These are phyloP conservation scores for Saturnispora serradocipensis DNA, from an alignment of 805 yeast genomes.

Conservation along the genomic window DNA sequence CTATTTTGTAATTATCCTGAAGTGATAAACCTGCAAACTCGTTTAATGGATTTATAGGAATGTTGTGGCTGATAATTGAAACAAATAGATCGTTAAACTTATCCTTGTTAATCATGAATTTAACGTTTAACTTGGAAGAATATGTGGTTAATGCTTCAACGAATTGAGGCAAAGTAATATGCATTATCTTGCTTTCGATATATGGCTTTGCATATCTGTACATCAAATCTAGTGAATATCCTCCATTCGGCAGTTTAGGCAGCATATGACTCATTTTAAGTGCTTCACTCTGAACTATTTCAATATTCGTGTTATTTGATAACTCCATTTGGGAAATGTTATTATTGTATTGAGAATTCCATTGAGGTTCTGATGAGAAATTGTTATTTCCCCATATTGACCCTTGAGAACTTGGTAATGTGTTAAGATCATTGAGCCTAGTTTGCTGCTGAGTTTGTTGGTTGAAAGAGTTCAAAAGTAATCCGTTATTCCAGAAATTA, in stretches of 20 bases:
- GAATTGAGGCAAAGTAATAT: constrained; percentile 15
- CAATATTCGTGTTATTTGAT: neutral
- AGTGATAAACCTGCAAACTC: neutral
- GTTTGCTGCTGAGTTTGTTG: neutral
- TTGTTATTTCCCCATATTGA: constrained; percentile 4
- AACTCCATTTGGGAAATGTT: neutral
- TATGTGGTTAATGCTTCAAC: constrained; percentile 28
- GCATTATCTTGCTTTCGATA: constrained; percentile 31
- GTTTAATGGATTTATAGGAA: neutral
- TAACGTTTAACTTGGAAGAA: constrained; percentile 21
- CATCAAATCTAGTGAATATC: constrained; percentile 18
- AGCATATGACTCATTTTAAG: constrained; percentile 31
- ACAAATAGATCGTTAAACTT: constrained; percentile 35
- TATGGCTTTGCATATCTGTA: constrained; percentile 28
- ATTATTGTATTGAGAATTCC: neutral
- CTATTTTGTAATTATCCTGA: neutral
- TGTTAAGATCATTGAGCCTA: neutral
- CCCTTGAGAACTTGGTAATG: neutral
- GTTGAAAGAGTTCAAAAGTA: neutral
- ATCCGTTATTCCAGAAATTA: constrained; percentile 1
- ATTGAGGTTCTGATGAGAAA: neutral
- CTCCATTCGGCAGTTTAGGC: constrained; percentile 15
- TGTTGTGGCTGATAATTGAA: neutral
- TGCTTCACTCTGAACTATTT: constrained; percentile 32
- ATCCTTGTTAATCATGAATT: constrained; percentile 37